Percentiles rank a stretch among this genome's conserved stretches.
Evolutionary conservation across 345 rosid species (phyloP).

Genomic region (Cardiospermum halicacabum): DNA sequence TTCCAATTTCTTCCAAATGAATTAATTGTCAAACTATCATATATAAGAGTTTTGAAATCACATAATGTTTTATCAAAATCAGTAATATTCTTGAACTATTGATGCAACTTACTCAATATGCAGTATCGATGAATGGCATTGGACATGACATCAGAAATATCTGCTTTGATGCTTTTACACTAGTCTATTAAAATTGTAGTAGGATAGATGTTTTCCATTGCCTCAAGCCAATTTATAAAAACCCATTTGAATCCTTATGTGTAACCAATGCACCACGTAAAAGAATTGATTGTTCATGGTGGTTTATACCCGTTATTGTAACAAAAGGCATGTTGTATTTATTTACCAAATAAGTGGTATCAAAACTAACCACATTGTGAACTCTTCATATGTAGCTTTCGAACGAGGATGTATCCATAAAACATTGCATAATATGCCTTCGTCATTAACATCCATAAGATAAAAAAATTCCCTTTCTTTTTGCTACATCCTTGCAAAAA

Average conservation of each 20-base stretch:
- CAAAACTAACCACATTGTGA: too few relatives aligned
- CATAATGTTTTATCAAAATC: background rate
- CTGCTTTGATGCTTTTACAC: background rate
- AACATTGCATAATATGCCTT: too few relatives aligned
- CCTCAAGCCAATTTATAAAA: background rate
- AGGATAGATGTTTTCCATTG: background rate
- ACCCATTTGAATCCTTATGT: background rate
- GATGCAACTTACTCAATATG: background rate
- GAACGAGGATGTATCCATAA: too few relatives aligned
- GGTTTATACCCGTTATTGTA: background rate
- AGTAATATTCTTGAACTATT: background rate
- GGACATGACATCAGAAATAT: background rate
- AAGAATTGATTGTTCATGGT: background rate
- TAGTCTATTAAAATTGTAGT: background rate
- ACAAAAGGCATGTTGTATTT: background rate
- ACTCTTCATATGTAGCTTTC: too few relatives aligned
- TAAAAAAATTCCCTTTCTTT: background rate
- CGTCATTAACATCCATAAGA: slow-evolving; percentile 1
- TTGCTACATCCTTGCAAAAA: too few relatives aligned
- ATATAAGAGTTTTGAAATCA: background rate
- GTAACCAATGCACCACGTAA: background rate
- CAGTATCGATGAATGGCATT: background rate
- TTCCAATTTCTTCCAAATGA: background rate
- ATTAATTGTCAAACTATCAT: background rate
- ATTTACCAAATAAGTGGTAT: background rate